phyloP scores from a whole-genome alignment of 75 land plant genomes.

The Selaginella tamariscina region DNA sequence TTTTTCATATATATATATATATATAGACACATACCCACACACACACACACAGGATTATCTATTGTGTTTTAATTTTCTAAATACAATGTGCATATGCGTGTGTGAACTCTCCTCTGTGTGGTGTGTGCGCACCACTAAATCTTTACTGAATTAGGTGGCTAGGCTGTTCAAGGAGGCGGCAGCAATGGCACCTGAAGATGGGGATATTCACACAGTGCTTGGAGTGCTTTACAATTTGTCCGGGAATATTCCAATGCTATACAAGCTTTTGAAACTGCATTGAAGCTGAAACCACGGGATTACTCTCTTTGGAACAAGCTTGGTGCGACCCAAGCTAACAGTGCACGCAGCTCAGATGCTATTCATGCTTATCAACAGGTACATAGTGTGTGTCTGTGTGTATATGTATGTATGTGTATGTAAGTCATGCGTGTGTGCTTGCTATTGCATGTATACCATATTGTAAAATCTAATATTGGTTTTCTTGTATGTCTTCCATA shows the following conservation, averaged over 20 bases:
- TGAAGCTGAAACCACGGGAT: constrained; percentile 79
- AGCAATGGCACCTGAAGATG: constrained; percentile 75
- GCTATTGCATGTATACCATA: background rate
- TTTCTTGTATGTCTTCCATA: too few species aligned
- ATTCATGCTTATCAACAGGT: constrained; percentile 93
- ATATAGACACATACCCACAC: too few species aligned
- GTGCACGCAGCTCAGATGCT: constrained; percentile 92
- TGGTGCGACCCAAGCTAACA: constrained; percentile 97
- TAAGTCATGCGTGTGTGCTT: background rate
- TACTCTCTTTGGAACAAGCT: constrained; percentile 98
- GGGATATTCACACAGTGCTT: constrained; percentile 87
- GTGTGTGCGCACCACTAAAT: background rate
- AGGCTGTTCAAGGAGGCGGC: constrained; percentile 81
- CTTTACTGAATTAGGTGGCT: constrained; percentile 40
- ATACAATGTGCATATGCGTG: too few species aligned
- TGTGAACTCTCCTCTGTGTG: too few species aligned
- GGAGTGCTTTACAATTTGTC: constrained; percentile 93
- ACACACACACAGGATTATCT: too few species aligned
- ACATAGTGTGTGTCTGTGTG: background rate
- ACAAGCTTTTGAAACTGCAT: constrained; percentile 55
- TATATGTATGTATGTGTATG: constrained; percentile 6
- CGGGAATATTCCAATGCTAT: constrained; percentile 89
- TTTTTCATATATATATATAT: too few species aligned
- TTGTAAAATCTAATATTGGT: background rate
- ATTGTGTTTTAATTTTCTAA: too few species aligned